Evolutionary conservation across 2,329 filamentous ascomycete genomes (phyloP).

Genomic region (Plenodomus tracheiphilus): DNA sequence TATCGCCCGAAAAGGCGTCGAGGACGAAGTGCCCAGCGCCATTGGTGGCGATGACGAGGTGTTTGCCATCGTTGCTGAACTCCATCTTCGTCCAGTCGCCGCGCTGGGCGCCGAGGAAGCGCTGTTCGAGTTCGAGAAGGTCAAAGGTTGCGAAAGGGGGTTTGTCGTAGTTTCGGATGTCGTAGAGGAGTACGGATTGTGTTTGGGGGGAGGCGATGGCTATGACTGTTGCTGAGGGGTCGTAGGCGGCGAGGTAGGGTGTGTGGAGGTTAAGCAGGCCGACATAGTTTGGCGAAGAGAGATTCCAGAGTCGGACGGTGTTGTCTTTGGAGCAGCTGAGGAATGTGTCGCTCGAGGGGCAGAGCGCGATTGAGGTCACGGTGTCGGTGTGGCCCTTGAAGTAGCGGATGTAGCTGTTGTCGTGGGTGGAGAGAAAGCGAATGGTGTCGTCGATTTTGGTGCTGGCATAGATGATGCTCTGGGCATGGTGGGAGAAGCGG

Average conservation of each 20-base stretch:
- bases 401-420: constrained; percentile 95
- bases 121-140: constrained; percentile 65
- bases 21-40: constrained; percentile 85
- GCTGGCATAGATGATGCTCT: constrained; percentile 91
- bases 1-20: constrained; percentile 84
- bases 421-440: constrained; percentile 85
- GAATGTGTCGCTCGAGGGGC: constrained; percentile 86
- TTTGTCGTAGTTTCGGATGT: constrained; percentile 91
- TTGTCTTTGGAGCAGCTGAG: constrained; percentile 90
- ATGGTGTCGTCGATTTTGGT: constrained; percentile 93
- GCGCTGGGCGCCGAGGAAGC: constrained; percentile 46
- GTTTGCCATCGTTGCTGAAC: constrained; percentile 95
- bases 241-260: constrained; percentile 84
- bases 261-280: constrained; percentile 79
- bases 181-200: constrained; percentile 83
- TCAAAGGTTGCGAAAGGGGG: constrained; percentile 87
- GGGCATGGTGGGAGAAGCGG: constrained; percentile 88
- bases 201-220: constrained; percentile 83
- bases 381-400: constrained; percentile 86
- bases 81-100: constrained; percentile 87
- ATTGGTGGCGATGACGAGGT: constrained; percentile 79
- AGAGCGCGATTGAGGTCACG: constrained; percentile 82
- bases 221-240: constrained; percentile 89
- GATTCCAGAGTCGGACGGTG: constrained; percentile 89
- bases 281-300: constrained; percentile 76